Base-by-base conservation (phyloP, 2,329 filamentous ascomycete species). In the Phialophora chinensis region DNA sequence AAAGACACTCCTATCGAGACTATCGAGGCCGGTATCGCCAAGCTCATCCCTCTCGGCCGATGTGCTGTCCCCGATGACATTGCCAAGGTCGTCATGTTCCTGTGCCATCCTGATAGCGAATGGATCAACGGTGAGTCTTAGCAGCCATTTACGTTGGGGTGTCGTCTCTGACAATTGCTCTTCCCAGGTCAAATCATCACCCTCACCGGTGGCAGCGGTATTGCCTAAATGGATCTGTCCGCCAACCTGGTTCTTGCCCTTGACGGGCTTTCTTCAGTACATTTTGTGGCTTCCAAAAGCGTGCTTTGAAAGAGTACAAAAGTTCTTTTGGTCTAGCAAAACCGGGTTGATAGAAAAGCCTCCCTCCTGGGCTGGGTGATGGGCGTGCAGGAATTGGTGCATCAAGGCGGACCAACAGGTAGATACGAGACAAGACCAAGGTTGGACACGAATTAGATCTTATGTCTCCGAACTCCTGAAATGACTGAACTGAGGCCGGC, bases 91-190 rank as follows among this genome's bases (percentile, higher is more conserved):
- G 85, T 88, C 61, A 83, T 82, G 66, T 82, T 84, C 72, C 76
- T 88, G 50, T 82, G 85, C 70, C 84, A 83, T 71, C 80, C 83
- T 6, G 87, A 87, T 73, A 84, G 85, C 64, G 86, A 88, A 77
- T 89, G 87, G 87, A 86, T 89, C 74, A 89, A 88, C 74, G 87
- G 86, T 87, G 69, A 75, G 83, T 57, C 23, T 52, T 5, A 33
- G 27, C 3, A 27, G 58, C 33, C 5, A 11, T 38, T 31, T n/a
- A 33, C 20, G 49, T 58, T 42, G 10, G 3, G 35, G 27, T 8
- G 12, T n/a, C 25, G 10, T 31, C 42, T 29, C 55, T 65, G 23
- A 62, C 38, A 38, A 49, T 3, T 7, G 38, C 11, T 31, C 44
- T 55, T 44, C 59, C 20, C 60, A 71, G 69, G 69, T 49, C 69